Percentiles rank a stretch among this genome's conserved stretches.
These are phyloP conservation scores for Nothophaeocryptopus gaeumannii DNA, from an alignment of 2,329 filamentous ascomycete species.

Conservation along the genomic window DNA sequence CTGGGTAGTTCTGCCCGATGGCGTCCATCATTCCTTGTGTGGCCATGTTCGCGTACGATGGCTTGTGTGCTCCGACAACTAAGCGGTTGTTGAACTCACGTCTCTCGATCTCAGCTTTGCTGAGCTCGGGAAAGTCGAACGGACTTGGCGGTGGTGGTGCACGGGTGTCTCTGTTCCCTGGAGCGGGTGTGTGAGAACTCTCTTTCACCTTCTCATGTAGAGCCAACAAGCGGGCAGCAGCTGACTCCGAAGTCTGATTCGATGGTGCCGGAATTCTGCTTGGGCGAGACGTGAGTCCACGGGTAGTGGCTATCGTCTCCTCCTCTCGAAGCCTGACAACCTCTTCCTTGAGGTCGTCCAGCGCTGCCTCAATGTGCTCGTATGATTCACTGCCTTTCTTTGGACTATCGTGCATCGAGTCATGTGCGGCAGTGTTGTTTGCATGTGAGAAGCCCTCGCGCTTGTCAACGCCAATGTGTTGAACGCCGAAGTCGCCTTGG, in stretches of 20 bases:
- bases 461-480: not conserved
- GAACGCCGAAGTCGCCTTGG: constrained; percentile 12
- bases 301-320: constrained; percentile 1
- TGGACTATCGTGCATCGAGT: too few relatives aligned
- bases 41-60: constrained; percentile 20
- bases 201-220: constrained; percentile 13
- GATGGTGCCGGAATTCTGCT: constrained; percentile 6
- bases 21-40: not conserved
- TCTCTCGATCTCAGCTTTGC: too few relatives aligned
- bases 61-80: not conserved
- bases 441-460: too few relatives aligned
- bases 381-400: too few relatives aligned
- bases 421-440: too few relatives aligned
- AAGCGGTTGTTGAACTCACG: too few relatives aligned
- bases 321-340: constrained; percentile 13
- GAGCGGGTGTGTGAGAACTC: too few relatives aligned
- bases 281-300: not conserved
- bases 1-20: not conserved
- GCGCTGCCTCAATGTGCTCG: constrained; percentile 20
- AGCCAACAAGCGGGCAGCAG: constrained; percentile 19
- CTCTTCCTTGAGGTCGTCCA: constrained; percentile 24
- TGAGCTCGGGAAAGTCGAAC: too few relatives aligned
- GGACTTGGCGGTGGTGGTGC: too few relatives aligned
- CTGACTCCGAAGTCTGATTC: constrained; percentile 2
- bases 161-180: too few relatives aligned